Percentiles rank a stretch among this genome's conserved stretches.
Evolutionary conservation across 2,329 filamentous ascomycete genomes (phyloP).

Genomic region (Talaromyces sp.): DNA sequence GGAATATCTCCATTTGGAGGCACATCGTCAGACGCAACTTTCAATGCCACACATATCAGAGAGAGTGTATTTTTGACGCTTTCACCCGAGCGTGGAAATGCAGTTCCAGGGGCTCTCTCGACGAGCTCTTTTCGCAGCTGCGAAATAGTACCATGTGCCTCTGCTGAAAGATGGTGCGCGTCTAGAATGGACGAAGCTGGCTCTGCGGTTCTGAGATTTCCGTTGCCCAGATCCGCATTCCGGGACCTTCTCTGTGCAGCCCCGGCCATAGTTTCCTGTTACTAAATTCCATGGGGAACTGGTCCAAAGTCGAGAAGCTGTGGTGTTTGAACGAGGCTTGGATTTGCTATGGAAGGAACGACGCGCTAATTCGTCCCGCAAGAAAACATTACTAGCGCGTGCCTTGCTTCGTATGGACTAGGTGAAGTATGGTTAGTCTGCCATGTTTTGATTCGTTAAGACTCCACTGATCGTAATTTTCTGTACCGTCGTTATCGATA

Average conservation of each 20-base stretch:
- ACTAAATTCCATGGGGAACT: conserved; percentile 6
- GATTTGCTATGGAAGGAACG: not conserved
- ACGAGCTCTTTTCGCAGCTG: conserved; percentile 63
- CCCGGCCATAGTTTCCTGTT: conserved; percentile 18
- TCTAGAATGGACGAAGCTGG: conserved; percentile 70
- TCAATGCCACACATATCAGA: conserved; percentile 75
- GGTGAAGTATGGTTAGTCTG: not conserved
- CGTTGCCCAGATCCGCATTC: conserved; percentile 14
- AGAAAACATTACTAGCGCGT: not conserved
- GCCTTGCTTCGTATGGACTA: not conserved
- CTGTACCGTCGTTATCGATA: not conserved
- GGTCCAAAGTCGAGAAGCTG: not conserved
- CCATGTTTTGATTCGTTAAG: not conserved
- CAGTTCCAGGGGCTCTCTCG: conserved; percentile 32
- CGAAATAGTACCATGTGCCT: conserved; percentile 64
- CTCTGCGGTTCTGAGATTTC: conserved; percentile 18
- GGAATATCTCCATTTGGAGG: conserved; percentile 50
- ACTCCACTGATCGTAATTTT: not conserved
- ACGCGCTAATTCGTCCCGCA: not conserved
- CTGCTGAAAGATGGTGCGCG: conserved; percentile 69
- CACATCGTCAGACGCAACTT: conserved; percentile 57
- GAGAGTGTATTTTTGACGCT: conserved; percentile 74
- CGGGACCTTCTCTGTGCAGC: conserved; percentile 15
- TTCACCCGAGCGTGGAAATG: conserved; percentile 50
- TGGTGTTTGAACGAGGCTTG: not conserved